Base-by-base conservation (phyloP, 1,284 basidiomycete genomes). In the Austropuccinia psidii region DNA sequence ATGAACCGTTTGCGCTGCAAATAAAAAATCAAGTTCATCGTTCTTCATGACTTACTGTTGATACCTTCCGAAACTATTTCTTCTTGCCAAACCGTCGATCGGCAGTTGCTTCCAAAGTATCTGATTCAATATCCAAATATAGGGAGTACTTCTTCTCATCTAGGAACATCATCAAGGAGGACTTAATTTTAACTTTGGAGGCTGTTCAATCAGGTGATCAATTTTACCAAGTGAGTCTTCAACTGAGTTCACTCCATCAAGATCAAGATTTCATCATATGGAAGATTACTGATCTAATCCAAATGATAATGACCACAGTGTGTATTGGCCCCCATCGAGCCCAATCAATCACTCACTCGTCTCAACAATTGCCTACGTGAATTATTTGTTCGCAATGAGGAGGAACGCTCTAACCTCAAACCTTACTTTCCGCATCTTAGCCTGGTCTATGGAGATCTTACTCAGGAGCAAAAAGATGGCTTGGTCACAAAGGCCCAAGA, bases 341-440 rank as follows among this genome's bases (percentile, higher is more conserved):
- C 47, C 15, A 37, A 31, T n/a, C 47, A 66, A n/a, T 11, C 13
- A 17, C 64, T 66, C 3, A 0, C 17, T 13, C 47, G 64, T 6
- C 64, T 66, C 19, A 66, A 66, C 47, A 39, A 35, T 33, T 17
- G n/a, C 31, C 29, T 66, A 2, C 64, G 64, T 11, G 64, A 66
- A 49, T 33, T 35, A 7, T 39, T 66, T 7, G 47, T 52, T 13
- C 21, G 29, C 4, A 41, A 66, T 37, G 6, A 11, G 31, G 13
- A 31, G 27, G 33, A 29, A 33, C 64, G 33, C 9, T 45, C 45
- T 11, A 39, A 21, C 11, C 9, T 52, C 24, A 31, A 33, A 7
- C 15, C 11, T 2, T 69, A 69, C 43, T 69, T 69, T 52, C 66
- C 66, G 9, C 66, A 69, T 47, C 66, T 69, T 21, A 69, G 66